A percentile compares a stretch with the other conserved stretches of the same genome.
These are phyloP conservation scores for Hemisphaericaspora lyxosophila DNA, from an alignment of 1,139 yeast genomes.

Conservation along the genomic window DNA sequence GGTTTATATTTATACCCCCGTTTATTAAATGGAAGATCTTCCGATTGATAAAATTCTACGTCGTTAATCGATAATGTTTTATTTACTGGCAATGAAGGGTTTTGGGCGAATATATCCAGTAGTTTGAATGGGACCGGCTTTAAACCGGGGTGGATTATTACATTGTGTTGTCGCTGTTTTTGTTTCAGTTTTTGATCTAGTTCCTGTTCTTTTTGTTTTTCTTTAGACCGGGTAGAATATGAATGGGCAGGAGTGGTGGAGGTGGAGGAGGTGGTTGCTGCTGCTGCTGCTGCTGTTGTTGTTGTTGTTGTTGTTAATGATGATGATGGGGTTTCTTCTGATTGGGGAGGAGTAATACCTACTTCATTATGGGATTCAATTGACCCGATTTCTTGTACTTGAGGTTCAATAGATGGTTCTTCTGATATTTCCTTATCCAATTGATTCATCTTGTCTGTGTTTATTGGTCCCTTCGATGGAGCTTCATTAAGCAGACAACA, in stretches of 20 bases:
- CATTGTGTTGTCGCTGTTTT: conserved; percentile 30
- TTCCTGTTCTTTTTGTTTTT: conserved; percentile 18
- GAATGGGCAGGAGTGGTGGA: conserved; percentile 12
- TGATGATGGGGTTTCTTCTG: background rate
- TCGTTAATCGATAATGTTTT: conserved; percentile 15
- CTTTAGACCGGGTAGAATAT: conserved; percentile 29
- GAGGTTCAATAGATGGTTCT: conserved; percentile 25
- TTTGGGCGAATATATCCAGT: conserved; percentile 26
- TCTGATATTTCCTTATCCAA: conserved; percentile 12
- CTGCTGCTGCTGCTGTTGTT: background rate
- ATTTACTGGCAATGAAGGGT: conserved; percentile 12
- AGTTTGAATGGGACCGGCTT: conserved; percentile 46
- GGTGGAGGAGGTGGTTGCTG: background rate
- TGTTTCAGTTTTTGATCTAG: conserved; percentile 17
- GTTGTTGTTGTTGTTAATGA: conserved; percentile 4
- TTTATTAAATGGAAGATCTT: conserved; percentile 77
- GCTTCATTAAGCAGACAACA: too few species aligned
- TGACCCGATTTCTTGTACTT: conserved; percentile 17
- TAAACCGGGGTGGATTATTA: conserved; percentile 42
- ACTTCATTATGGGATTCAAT: conserved; percentile 4
- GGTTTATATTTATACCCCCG: conserved; percentile 82
- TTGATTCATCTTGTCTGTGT: conserved; percentile 5
- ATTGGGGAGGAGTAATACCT: background rate
- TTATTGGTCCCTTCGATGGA: too few species aligned
- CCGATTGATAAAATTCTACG: conserved; percentile 47